Base-by-base conservation (phyloP, 2,329 filamentous ascomycete genomes). In the Pyrenochaeta sp. region DNA sequence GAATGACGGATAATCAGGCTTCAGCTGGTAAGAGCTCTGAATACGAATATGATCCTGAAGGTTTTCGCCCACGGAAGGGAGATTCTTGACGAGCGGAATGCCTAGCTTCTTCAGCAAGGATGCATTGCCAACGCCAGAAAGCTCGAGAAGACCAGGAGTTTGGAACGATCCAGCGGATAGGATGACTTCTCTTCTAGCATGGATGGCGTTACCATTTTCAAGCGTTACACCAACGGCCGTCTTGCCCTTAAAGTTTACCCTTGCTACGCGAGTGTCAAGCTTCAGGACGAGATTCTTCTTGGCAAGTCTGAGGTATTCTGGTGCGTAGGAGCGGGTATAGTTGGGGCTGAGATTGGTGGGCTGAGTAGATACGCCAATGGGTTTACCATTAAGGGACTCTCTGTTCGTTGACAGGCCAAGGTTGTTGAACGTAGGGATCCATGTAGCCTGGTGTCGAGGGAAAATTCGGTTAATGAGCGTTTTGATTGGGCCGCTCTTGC, bases 351-450 rank as follows among this genome's bases (percentile, higher is more conserved):
- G 79, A 55, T 80, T 84, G 60, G 78, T 82, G 9, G 84, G 78
- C 56, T 84, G 82, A 34, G 78, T 80, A 72, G 81, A 82, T 6
- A 82, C 82, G 6, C 85, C 85, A 3, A 84, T 68, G 13, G 80
- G 81, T 47, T 83, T 79, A 1, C 85, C 85, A 13, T 78, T 77
- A 1, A 86, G 75, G 8, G 82, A 84, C 48, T 83, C 73, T n/a
- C 68, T 64, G 51, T 81, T 82, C 5, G 67, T 58, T 2, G 69
- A 50, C 8, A 82, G 73, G 1, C 83, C 83, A 2, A 84, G 69
- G 32, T 76, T 79, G 40, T 81, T 79, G 40, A 86, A 69, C 0
- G 83, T 80, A 0, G 82, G 81, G 22, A 80, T 77, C 73, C 79
- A 84, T 0, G 74, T 65, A 9, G 75, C 59, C 61, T 82, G 80